phyloP scores from a whole-genome alignment of 2,329 filamentous ascomycete species.

The Didymella sp. region DNA sequence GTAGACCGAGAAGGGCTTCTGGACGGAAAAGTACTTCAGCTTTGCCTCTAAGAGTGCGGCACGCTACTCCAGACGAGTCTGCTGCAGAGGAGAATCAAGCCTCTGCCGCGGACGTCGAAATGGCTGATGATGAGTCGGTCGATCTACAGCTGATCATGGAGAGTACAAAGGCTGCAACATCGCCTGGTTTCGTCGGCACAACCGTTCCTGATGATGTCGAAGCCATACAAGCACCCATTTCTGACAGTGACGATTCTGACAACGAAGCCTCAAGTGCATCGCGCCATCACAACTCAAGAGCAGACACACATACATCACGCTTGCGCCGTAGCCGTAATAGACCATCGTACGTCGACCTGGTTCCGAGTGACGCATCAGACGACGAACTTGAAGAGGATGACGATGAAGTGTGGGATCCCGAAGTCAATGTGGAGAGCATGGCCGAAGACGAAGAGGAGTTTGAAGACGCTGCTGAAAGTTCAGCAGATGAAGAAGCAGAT shows the following conservation, averaged over 20 bases:
- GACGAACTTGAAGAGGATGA: constrained; percentile 6
- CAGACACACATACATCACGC: constrained; percentile 1
- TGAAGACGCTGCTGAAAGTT: neutral
- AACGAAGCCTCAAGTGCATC: neutral
- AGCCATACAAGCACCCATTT: neutral
- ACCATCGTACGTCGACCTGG: constrained; percentile 25
- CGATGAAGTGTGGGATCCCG: constrained; percentile 9
- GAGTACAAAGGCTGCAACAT: neutral
- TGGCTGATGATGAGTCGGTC: neutral
- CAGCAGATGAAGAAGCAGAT: neutral
- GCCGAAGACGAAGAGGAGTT: constrained; percentile 15
- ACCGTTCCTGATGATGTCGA: neutral
- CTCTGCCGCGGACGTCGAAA: neutral
- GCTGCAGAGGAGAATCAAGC: neutral
- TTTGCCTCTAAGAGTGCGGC: neutral
- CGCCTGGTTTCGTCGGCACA: neutral
- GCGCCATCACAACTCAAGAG: neutral
- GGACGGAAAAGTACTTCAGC: neutral
- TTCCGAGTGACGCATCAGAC: constrained; percentile 9
- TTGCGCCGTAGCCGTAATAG: constrained; percentile 17
- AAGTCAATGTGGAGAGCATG: neutral
- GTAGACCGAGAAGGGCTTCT: neutral
- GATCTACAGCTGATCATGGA: constrained; percentile 2
- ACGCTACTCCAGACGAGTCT: constrained; percentile 5
- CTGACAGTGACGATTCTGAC: neutral